These are phyloP conservation scores for Ophiobolus disseminans DNA, from an alignment of 2,329 filamentous ascomycete species.

Conservation along the genomic window DNA sequence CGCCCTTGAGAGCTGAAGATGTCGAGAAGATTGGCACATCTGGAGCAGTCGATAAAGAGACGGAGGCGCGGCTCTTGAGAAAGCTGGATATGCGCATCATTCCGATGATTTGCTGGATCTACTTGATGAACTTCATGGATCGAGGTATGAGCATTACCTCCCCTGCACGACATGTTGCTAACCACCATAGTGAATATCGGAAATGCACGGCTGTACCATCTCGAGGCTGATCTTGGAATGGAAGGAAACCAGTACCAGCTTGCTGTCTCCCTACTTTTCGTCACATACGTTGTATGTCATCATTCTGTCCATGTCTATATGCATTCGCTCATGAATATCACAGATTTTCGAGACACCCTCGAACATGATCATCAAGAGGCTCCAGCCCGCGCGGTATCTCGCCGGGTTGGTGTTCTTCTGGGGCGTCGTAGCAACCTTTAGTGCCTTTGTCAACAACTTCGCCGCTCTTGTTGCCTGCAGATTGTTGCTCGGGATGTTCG, in stretches of 20 bases:
- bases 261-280: conserved; percentile 31
- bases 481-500: conserved; percentile 38
- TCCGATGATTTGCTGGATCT: conserved; percentile 64
- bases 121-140: conserved; percentile 56
- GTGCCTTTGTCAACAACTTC: conserved; percentile 35
- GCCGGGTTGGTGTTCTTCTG: conserved; percentile 33
- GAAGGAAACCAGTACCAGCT: conserved; percentile 30
- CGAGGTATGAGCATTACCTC: conserved; percentile 46
- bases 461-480: conserved; percentile 35
- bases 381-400: conserved; percentile 34
- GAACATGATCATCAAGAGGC: conserved; percentile 56
- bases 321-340: background rate
- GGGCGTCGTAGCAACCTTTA: conserved; percentile 32
- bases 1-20: conserved; percentile 21
- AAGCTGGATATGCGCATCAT: conserved; percentile 59
- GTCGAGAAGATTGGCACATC: conserved; percentile 13
- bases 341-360: conserved; percentile 55
- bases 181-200: conserved; percentile 36
- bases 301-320: conserved; percentile 13
- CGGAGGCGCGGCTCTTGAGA: conserved; percentile 55
- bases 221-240: conserved; percentile 30
- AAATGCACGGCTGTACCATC: conserved; percentile 49
- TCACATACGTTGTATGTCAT: conserved; percentile 33
- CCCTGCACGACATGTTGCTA: background rate
- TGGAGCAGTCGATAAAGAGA: conserved; percentile 50